Conservation (phyloP, 1,139 yeast genomes). For the Pichia sp. region DNA sequence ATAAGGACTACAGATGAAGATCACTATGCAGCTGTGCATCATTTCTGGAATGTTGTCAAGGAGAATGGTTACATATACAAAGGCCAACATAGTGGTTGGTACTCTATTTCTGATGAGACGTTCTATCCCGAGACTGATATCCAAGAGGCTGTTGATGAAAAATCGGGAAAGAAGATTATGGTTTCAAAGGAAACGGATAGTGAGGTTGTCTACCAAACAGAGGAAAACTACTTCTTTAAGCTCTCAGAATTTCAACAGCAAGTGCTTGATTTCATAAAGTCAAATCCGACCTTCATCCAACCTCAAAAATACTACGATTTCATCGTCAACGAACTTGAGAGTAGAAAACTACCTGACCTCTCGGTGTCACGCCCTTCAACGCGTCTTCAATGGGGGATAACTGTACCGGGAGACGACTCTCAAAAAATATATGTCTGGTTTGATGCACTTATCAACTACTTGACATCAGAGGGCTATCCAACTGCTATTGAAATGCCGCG, state of each 20-base stretch:
- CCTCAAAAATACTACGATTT: conserved; percentile 56
- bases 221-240: conserved; percentile 80
- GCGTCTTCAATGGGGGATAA: conserved; percentile 83
- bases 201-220: conserved; percentile 69
- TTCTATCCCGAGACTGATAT: conserved; percentile 83
- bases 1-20: conserved; percentile 87
- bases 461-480: conserved; percentile 64
- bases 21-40: conserved; percentile 57
- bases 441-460: conserved; percentile 83
- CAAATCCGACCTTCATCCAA: conserved; percentile 50
- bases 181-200: conserved; percentile 71
- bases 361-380: conserved; percentile 79
- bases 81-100: conserved; percentile 91
- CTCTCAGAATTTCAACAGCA: conserved; percentile 52
- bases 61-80: conserved; percentile 65
- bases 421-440: conserved; percentile 96
- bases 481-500: conserved; percentile 29
- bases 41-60: conserved; percentile 60
- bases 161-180: conserved; percentile 31
- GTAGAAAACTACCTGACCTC: conserved; percentile 49
- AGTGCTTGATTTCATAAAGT: conserved; percentile 42
- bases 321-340: conserved; percentile 50
- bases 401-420: conserved; percentile 70
- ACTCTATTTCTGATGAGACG: conserved; percentile 89
- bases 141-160: conserved; percentile 35